Evolutionary conservation across 129 eudicot species (phyloP).

Genomic region (carrot (Daucus carota)): DH1_v3.0 NC_030382.2:40293501-40294000

Average conservation of each 20-base stretch:
- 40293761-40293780: neutral
- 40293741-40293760: too few species aligned
- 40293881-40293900: neutral
- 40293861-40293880: neutral
- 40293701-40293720: slow-evolving; percentile 24
- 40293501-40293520: slow-evolving; percentile 66
- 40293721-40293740: neutral
- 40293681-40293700: slow-evolving; percentile 65
- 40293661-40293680: slow-evolving; percentile 82
- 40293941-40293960: neutral
- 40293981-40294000: neutral
- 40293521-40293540: slow-evolving; percentile 62
- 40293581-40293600: slow-evolving; percentile 59
- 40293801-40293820: neutral
- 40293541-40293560: slow-evolving; percentile 60
- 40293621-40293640: slow-evolving; percentile 61
- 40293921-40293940: neutral
- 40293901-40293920: neutral
- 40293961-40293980: neutral
- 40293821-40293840: neutral
- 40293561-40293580: slow-evolving; percentile 50
- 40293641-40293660: slow-evolving; percentile 77
- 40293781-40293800: neutral
- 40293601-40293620: slow-evolving; percentile 60
- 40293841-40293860: neutral